phyloP scores from a whole-genome alignment of 108 stramenopile genomes.

The Mediolabrus comicus region DNA sequence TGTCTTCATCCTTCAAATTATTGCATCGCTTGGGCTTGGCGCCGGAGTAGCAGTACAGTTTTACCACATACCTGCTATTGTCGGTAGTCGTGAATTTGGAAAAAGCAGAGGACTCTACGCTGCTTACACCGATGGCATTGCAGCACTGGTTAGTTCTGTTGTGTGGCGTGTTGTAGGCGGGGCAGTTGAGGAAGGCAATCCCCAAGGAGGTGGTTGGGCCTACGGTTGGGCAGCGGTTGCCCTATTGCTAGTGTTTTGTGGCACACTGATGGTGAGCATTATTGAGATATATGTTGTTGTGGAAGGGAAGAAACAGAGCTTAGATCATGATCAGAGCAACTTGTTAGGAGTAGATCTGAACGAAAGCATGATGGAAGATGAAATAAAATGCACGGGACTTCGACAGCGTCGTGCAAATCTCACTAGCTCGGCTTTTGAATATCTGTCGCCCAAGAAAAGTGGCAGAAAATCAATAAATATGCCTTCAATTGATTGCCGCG shows the following conservation, averaged over 20 bases:
- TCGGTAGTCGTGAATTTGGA: slow-evolving; percentile 67
- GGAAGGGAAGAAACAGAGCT: slow-evolving; percentile 29
- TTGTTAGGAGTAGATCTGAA: slow-evolving; percentile 36
- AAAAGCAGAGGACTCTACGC: slow-evolving; percentile 70
- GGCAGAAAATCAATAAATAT: neutral
- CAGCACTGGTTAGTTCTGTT: slow-evolving; percentile 58
- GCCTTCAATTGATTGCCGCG: slow-evolving; percentile 16
- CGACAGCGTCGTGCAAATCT: slow-evolving; percentile 14
- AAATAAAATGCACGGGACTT: slow-evolving; percentile 3
- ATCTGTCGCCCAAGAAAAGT: slow-evolving; percentile 25
- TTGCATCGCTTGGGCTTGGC: slow-evolving; percentile 57
- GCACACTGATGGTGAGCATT: slow-evolving; percentile 78
- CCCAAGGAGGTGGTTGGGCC: slow-evolving; percentile 76
- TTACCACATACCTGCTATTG: slow-evolving; percentile 79
- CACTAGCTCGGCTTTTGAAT: slow-evolving; percentile 31
- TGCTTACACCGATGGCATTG: slow-evolving; percentile 79
- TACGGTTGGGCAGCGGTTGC: slow-evolving; percentile 87
- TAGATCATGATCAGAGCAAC: slow-evolving; percentile 12
- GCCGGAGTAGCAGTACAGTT: slow-evolving; percentile 75
- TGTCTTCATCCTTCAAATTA: slow-evolving; percentile 64
- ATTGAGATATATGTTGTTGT: slow-evolving; percentile 77
- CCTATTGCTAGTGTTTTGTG: slow-evolving; percentile 64
- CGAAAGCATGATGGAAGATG: slow-evolving; percentile 44
- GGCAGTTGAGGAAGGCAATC: slow-evolving; percentile 64
- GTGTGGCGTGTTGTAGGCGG: slow-evolving; percentile 73